Evolutionary conservation across 305 asterid genomes (phyloP).

Genomic region (Solanum aculeatissimum): DNA sequence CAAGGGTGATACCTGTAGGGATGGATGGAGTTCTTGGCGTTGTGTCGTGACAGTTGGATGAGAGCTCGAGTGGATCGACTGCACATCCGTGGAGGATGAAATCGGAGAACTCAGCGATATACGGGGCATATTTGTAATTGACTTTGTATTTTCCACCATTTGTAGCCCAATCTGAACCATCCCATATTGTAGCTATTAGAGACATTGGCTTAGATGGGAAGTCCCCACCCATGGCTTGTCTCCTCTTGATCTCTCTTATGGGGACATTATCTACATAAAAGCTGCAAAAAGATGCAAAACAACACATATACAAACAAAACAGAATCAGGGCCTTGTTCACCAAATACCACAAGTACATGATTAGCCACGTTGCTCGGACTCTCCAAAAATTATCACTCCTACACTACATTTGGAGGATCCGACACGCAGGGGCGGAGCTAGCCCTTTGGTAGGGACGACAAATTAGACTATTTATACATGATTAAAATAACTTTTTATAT

Average conservation of each 20-base stretch:
- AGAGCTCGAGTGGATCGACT: constrained; percentile 39
- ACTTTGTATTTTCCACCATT: constrained; percentile 66
- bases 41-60: constrained; percentile 18
- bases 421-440: too few species aligned
- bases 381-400: not conserved
- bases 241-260: constrained; percentile 58
- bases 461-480: too few species aligned
- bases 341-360: not conserved
- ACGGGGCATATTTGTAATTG: constrained; percentile 73
- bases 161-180: constrained; percentile 85
- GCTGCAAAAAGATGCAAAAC: constrained; percentile 36
- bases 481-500: too few species aligned
- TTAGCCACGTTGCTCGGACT: not conserved
- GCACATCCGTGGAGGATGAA: constrained; percentile 75
- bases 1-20: constrained; percentile 23
- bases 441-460: too few species aligned
- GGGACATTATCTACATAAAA: constrained; percentile 74
- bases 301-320: constrained; percentile 13
- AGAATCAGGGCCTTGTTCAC: not conserved
- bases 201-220: constrained; percentile 88
- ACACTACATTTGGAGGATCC: not conserved
- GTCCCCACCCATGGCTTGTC: constrained; percentile 68
- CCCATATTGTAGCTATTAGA: constrained; percentile 84
- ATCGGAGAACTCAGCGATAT: constrained; percentile 42
- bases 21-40: constrained; percentile 7